Percentiles rank a stretch among this genome's conserved stretches.
Evolutionary conservation across 306 rosid genomes (phyloP).

Genomic region (Parietaria judaica): DNA sequence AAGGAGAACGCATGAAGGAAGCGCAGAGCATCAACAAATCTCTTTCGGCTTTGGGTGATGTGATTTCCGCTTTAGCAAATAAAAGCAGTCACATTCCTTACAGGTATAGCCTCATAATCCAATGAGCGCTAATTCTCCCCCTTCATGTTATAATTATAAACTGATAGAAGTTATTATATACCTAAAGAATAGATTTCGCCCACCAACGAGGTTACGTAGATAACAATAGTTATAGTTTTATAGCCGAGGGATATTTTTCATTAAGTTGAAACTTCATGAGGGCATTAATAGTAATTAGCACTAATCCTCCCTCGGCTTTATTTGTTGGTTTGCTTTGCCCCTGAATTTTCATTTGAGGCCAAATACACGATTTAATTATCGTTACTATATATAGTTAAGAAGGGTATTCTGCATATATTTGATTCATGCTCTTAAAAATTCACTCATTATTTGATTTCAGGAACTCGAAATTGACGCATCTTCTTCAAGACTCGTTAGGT

Average conservation of each 20-base stretch:
- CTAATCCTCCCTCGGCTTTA: too few relatives aligned
- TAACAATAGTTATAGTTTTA: too few relatives aligned
- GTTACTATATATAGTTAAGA: too few relatives aligned
- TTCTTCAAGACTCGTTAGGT: slow-evolving; percentile 95
- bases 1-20: slow-evolving; percentile 79
- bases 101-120: slow-evolving; percentile 32
- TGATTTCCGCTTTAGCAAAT: slow-evolving; percentile 72
- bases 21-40: slow-evolving; percentile 84
- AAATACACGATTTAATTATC: too few relatives aligned
- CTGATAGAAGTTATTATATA: too few relatives aligned
- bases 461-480: slow-evolving; percentile 87
- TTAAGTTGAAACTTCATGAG: too few relatives aligned
- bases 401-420: background rate
- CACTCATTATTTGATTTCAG: slow-evolving; percentile 36
- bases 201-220: too few relatives aligned
- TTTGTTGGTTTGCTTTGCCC: too few relatives aligned
- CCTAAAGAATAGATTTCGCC: too few relatives aligned
- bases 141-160: slow-evolving; percentile 8
- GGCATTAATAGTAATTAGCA: too few relatives aligned
- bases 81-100: slow-evolving; percentile 83
- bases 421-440: slow-evolving; percentile 11
- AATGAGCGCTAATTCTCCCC: background rate
- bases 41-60: slow-evolving; percentile 91
- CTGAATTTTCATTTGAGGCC: too few relatives aligned
- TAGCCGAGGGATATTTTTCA: too few relatives aligned